phyloP scores from a whole-genome alignment of 2,329 filamentous ascomycete genomes.

The Neofusicoccum laricinum region DNA sequence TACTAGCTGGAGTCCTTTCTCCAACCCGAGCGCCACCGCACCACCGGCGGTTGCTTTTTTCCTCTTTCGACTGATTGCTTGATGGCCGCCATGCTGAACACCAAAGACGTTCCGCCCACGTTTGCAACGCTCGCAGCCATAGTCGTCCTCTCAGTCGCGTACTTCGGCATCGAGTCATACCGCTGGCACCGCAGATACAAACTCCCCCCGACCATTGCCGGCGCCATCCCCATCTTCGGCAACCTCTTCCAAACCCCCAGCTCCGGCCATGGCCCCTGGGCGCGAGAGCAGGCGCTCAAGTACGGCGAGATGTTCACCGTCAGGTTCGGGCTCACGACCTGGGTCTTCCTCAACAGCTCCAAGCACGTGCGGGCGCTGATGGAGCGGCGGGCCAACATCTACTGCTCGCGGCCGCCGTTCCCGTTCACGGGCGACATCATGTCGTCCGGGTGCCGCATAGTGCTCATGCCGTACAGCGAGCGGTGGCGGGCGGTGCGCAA shows the following conservation, averaged over 20 bases:
- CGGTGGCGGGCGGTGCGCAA: slow-evolving; percentile 29
- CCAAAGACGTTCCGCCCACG: background rate
- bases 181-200: background rate
- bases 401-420: slow-evolving; percentile 21
- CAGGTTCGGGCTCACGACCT: slow-evolving; percentile 3
- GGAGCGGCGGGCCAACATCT: slow-evolving; percentile 22
- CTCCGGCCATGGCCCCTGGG: slow-evolving; percentile 1
- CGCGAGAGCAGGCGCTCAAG: background rate
- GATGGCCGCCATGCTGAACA: background rate
- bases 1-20: background rate
- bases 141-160: background rate
- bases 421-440: slow-evolving; percentile 26
- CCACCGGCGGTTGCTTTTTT: background rate
- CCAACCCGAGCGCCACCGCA: background rate
- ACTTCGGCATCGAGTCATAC: background rate
- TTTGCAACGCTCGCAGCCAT: background rate
- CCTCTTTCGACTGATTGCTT: background rate
- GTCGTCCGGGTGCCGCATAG: slow-evolving; percentile 28
- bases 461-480: slow-evolving; percentile 30
- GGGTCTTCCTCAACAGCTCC: slow-evolving; percentile 24
- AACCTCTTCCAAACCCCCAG: background rate
- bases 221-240: slow-evolving; percentile 7
- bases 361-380: slow-evolving; percentile 21
- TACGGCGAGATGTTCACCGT: background rate
- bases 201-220: background rate